Base-by-base conservation (phyloP, 495 filamentous ascomycete species). In the Chaetomidium leptoderma region DNA sequence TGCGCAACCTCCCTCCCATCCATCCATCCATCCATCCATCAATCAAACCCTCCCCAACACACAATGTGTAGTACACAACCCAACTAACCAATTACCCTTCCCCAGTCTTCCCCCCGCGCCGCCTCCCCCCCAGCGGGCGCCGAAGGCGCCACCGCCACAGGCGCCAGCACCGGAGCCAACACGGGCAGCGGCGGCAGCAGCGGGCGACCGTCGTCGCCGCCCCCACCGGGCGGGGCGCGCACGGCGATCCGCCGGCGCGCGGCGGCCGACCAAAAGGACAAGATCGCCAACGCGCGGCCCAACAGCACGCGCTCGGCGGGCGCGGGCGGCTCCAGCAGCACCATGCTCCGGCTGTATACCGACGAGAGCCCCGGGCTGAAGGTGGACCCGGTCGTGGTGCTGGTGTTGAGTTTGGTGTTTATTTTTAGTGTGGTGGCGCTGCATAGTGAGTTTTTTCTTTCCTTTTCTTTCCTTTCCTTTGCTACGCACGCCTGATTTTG, bases 261-360 rank as follows among this genome's bases (percentile, higher is more conserved):
- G 27, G 91, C 93, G 3, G 92, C 92, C 57, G 93, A 98, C 72
- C 86, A 95, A 76, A 93, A 93, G 72, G 92, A 96, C 68, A 90
- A 91, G 74, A 81, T 90, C 55, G 91, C 91, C 61, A 98, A 95
- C 86, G 86, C 81, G 48, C 77, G 93, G 49, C 93, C 93, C 27
- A 87, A 84, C 71, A 92, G 89, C 71, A 98, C 93, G 53, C 81
- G 95, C 60, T 85, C 92, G 32, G 93, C 93, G 16, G 93, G 95
- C 60, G 93, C 95, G 10, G 93, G 93, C 58, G 93, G 93, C 57
- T 96, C 91, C 63, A 93, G 87, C 71, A 93, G 90, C 72, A 98
- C 93, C 44, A 98, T 98, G 93, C 83, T 98, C 73, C 90, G 92
- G 86, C 87, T 98, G n/a, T 98, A 98, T 82, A 98, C 93, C 37